Evolutionary conservation across 768 basidiomycete species (phyloP).

Genomic region (Steccherinum ochraceum): DNA sequence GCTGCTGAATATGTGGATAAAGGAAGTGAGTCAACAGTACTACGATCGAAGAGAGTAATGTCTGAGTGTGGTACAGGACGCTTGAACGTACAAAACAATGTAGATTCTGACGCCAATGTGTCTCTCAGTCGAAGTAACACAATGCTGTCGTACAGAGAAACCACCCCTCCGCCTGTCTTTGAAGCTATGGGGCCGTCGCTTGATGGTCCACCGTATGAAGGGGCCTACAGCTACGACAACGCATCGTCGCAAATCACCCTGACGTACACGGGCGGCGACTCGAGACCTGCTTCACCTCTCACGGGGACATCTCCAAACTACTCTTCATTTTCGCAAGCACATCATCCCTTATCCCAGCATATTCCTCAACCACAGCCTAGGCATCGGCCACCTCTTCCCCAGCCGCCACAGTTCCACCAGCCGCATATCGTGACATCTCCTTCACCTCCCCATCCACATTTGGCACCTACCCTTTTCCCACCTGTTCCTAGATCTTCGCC

Average conservation of each 20-base stretch:
- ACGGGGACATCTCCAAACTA: background rate
- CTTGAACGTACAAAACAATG: too few species aligned
- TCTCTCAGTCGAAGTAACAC: background rate
- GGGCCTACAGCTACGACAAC: background rate
- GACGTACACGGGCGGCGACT: constrained; percentile 15
- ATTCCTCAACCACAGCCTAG: background rate
- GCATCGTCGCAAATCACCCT: constrained; percentile 11
- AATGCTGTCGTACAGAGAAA: background rate
- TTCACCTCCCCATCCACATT: background rate
- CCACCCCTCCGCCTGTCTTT: constrained; percentile 35
- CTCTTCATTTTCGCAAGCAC: background rate
- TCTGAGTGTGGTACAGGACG: too few species aligned
- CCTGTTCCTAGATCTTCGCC: background rate
- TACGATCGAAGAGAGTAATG: too few species aligned
- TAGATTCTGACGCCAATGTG: too few species aligned
- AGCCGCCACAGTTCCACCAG: background rate
- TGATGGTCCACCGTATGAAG: constrained; percentile 33
- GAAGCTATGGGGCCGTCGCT: constrained; percentile 27
- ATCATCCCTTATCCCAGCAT: background rate
- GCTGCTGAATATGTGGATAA: background rate
- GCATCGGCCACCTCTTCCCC: background rate
- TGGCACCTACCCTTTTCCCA: background rate
- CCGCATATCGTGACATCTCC: background rate
- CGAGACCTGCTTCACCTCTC: constrained; percentile 16
- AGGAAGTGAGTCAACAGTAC: constrained; percentile 4